Base-by-base conservation (phyloP, 1,284 basidiomycete genomes). In the Phellinidium pouzarii region DNA sequence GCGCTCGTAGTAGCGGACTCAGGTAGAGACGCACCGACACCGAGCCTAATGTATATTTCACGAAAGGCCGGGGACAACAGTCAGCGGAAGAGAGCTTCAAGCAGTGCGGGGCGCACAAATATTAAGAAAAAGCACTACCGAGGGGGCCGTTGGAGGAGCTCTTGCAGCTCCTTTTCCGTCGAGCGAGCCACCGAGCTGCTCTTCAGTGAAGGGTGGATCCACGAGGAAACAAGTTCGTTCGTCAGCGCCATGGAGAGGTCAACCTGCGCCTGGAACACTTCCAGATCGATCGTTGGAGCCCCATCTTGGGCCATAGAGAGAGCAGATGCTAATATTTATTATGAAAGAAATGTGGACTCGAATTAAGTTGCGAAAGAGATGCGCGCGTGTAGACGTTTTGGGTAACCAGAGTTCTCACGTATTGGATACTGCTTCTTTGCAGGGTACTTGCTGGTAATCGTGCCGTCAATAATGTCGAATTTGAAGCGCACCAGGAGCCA, bases 241-340 rank as follows among this genome's bases (percentile, higher is more conserved):
- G 80, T 79, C 64, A 83, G 79, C 3, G 86, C 80, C 77, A 89
- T 77, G n/a, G 86, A 80, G 61, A 86, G 70, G 66, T 89, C 83
- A 53, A 88, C 79, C 65, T 84, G 81, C 25, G 85, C 84, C 63
- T 88, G 86, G 31, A 89, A 70, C 34, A 75, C 69, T 60, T 86
- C 82, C 38, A 72, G 59, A 62, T 86, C 81, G 50, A 86, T 70
- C 43, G 76, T 74, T 55, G 48, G 20, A 5, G 81, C 77, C 52
- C 68, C 65, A 27, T 62, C 61, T 12, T 55, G 45, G 4, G 46
- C 29, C 57, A 56, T 53, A 5, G 26, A 25, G 20, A 1, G 31
- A 14, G 29, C 5, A 31, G 29, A 37, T 26, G n/a, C n/a, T n/a
- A n/a, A n/a, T n/a, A n/a, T n/a, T n/a, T n/a, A n/a, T n/a, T n/a